These are phyloP conservation scores for Aspergillus sergii DNA, from an alignment of 2,329 filamentous ascomycete species.

Conservation along the genomic window DNA sequence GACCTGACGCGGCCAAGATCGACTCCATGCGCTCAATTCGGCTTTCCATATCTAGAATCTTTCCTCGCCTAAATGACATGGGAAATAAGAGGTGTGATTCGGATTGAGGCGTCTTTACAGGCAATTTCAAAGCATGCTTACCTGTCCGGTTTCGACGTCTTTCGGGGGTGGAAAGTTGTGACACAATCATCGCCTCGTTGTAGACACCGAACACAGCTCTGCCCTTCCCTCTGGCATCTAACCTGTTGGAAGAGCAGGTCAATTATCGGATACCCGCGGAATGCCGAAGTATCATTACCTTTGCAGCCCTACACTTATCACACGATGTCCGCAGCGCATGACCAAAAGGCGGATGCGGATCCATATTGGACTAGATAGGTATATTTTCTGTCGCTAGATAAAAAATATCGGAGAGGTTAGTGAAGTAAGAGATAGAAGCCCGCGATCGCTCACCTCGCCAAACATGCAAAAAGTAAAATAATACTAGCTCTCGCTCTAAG, in stretches of 20 bases:
- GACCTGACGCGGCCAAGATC: neutral
- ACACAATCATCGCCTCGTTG: neutral
- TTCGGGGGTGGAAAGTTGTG: conserved; percentile 1
- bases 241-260: neutral
- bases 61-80: neutral
- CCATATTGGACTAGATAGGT: neutral
- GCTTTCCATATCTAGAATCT: conserved; percentile 1
- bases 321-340: conserved; percentile 1
- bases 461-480: neutral
- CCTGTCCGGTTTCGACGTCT: neutral
- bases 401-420: neutral
- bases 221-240: neutral
- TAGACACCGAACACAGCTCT: neutral
- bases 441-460: neutral
- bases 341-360: neutral
- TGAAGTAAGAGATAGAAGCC: neutral
- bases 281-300: neutral
- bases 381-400: neutral
- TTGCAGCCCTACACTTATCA: conserved; percentile 2
- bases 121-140: neutral
- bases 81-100: neutral
- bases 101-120: neutral
- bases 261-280: neutral
- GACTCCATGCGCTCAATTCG: conserved; percentile 3
- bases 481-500: neutral